phyloP scores from a whole-genome alignment of 2,329 filamentous ascomycete species.

The Elsinoe batatas region DNA sequence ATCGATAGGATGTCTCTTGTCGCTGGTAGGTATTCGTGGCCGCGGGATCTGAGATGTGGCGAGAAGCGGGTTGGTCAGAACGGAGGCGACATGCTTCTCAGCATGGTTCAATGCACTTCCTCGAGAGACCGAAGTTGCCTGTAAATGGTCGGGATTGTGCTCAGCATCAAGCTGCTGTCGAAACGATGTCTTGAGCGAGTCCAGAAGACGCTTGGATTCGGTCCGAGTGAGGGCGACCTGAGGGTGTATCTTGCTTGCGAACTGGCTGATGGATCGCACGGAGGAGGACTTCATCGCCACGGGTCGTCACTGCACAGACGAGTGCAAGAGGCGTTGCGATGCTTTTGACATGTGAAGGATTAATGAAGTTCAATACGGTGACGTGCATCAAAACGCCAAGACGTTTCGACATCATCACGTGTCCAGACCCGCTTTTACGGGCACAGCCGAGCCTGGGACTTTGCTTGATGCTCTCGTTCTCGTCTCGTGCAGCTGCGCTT shows the following conservation, averaged over 20 bases:
- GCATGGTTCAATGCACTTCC: conserved; percentile 20
- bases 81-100: conserved; percentile 39
- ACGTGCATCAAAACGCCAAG: background rate
- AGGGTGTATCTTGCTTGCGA: conserved; percentile 45
- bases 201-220: conserved; percentile 51
- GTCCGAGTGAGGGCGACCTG: conserved; percentile 44
- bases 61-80: conserved; percentile 44
- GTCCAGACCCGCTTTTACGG: background rate
- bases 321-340: background rate
- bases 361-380: background rate
- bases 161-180: conserved; percentile 51
- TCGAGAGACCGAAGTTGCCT: background rate
- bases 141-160: conserved; percentile 31
- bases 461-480: background rate
- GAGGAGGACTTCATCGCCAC: conserved; percentile 44
- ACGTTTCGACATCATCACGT: background rate
- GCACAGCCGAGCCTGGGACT: background rate
- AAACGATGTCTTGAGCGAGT: conserved; percentile 53
- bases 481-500: conserved; percentile 2
- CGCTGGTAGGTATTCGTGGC: conserved; percentile 17
- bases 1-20: conserved; percentile 29
- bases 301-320: background rate
- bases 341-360: background rate
- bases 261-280: conserved; percentile 37
- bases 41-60: conserved; percentile 18